phyloP scores from a whole-genome alignment of 2,329 filamentous ascomycete species.

The Ophiostoma himal-ulmi region DNA sequence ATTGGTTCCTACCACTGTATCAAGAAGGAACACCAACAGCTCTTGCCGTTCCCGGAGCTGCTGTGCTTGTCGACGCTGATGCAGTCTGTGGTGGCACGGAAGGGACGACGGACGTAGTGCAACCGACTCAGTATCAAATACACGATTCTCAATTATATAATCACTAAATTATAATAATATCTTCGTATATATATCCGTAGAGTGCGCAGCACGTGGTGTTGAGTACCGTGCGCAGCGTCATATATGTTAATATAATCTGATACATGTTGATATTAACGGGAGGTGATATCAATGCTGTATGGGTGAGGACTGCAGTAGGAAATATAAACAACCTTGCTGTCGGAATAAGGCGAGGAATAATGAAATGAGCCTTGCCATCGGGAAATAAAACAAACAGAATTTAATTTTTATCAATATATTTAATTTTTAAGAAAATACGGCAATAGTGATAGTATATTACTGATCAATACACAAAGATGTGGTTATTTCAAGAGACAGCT shows the following conservation, averaged over 20 bases:
- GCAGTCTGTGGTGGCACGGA: neutral
- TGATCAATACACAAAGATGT: neutral
- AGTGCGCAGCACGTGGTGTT: neutral
- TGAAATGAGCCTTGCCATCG: no score
- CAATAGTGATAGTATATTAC: neutral
- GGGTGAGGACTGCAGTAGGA: neutral
- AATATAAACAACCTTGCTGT: neutral
- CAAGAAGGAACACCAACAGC: neutral
- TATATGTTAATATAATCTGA: neutral
- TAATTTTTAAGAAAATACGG: neutral
- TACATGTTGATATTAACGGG: neutral
- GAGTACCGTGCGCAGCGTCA: neutral
- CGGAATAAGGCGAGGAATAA: neutral
- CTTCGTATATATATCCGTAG: neutral
- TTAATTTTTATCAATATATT: neutral
- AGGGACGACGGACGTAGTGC: neutral
- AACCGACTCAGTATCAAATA: slow-evolving; percentile 5
- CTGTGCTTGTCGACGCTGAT: neutral
- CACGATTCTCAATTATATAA: neutral
- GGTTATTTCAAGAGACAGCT: neutral
- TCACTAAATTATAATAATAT: neutral
- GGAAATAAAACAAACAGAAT: neutral
- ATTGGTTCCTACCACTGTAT: neutral
- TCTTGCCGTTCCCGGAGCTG: slow-evolving; percentile 3
- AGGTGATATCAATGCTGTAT: slow-evolving; percentile 1